These are phyloP conservation scores for Strobilomyces confusus DNA, from an alignment of 768 basidiomycete species.

Conservation along the genomic window DNA sequence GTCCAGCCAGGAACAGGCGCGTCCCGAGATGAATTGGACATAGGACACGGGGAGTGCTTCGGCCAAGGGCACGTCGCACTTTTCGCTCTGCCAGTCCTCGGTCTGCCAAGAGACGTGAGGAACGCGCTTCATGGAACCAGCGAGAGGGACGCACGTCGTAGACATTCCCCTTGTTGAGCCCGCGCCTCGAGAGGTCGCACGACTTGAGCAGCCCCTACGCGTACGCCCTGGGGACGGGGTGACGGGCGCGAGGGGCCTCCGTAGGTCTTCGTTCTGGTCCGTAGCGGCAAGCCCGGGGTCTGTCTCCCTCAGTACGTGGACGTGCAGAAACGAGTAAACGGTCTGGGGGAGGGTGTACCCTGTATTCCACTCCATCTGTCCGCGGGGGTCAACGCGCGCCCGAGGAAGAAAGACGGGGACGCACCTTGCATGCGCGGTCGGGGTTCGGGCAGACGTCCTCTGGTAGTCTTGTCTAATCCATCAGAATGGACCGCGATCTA, in stretches of 20 bases:
- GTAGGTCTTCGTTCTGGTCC: conserved; percentile 28
- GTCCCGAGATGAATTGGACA: conserved; percentile 52
- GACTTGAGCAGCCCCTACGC: conserved; percentile 72
- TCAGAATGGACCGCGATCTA: too few relatives aligned
- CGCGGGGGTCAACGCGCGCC: too few relatives aligned
- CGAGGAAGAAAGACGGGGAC: too few relatives aligned
- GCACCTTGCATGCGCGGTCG: conserved; percentile 78
- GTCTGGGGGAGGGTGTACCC: conserved; percentile 84
- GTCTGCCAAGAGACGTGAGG: conserved; percentile 39
- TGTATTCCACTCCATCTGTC: conserved; percentile 84
- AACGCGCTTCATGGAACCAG: conserved; percentile 1
- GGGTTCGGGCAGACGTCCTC: conserved; percentile 88
- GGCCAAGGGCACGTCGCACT: conserved; percentile 73
- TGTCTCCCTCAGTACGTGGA: conserved; percentile 59
- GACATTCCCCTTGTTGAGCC: conserved; percentile 69
- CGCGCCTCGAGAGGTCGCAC: conserved; percentile 79
- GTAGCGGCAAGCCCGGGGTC: conserved; percentile 48
- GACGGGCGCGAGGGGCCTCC: conserved; percentile 58
- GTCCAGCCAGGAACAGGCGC: conserved; percentile 59
- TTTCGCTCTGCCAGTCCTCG: conserved; percentile 90
- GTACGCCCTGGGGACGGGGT: conserved; percentile 64
- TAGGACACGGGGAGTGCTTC: conserved; percentile 59
- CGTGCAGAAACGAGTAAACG: conserved; percentile 73
- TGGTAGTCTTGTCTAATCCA: too few relatives aligned
- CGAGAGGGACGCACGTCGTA: conserved; percentile 60